Percentiles rank a stretch among this genome's conserved stretches.
phyloP scores from a whole-genome alignment of 352 stramenopile species.

The Phytopythium kandeliae region DNA sequence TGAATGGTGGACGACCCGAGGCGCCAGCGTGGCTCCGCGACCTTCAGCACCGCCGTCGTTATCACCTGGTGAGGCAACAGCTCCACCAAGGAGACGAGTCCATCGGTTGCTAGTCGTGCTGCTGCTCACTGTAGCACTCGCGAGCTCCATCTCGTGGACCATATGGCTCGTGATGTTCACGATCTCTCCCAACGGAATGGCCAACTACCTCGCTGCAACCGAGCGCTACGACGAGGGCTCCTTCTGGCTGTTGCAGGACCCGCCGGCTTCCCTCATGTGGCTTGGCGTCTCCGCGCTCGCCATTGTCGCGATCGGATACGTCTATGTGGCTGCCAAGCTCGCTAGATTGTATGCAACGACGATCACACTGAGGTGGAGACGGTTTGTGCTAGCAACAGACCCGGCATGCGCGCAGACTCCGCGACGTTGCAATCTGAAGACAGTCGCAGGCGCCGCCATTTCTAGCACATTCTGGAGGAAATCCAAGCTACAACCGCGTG shows the following conservation, averaged over 20 bases:
- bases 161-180: not conserved
- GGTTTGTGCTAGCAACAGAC: too few species aligned
- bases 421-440: too few species aligned
- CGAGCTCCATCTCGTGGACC: not conserved
- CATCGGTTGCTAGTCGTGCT: not conserved
- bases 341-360: too few species aligned
- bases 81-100: too few species aligned
- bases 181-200: slow-evolving; percentile 12
- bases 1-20: not conserved
- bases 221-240: slow-evolving; percentile 21
- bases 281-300: slow-evolving; percentile 15
- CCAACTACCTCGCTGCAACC: slow-evolving; percentile 33
- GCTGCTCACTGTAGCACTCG: not conserved
- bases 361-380: too few species aligned
- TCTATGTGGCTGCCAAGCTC: slow-evolving; percentile 10
- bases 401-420: too few species aligned
- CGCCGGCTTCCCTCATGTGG: slow-evolving; percentile 9
- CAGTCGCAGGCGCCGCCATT: too few species aligned
- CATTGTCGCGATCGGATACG: slow-evolving; percentile 18
- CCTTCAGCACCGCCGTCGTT: not conserved
- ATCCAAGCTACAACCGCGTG: too few species aligned
- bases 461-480: too few species aligned
- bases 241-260: slow-evolving; percentile 35
- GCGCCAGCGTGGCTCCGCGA: not conserved
- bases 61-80: too few species aligned